Evolutionary conservation across 2,329 filamentous ascomycete genomes (phyloP), one percentile per base, ranked within the genome.

Genomic region (Didymella sp.): DNA sequence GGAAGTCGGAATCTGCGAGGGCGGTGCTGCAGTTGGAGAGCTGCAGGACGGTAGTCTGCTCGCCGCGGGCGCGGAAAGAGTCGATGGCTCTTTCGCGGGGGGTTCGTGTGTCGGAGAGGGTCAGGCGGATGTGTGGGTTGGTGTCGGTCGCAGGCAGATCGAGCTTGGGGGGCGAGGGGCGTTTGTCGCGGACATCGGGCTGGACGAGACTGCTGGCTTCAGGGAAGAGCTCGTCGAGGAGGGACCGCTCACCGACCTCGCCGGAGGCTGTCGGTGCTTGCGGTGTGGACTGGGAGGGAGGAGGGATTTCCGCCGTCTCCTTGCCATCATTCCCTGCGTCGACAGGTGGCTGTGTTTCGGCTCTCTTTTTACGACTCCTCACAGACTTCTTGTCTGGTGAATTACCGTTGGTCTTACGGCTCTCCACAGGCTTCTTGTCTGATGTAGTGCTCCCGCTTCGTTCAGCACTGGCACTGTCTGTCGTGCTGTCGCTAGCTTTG

Each of bases 1-100:
- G 82, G 75, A 94, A 93, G 76, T 94, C 90, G 62, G 83, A 84
- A 64, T 88, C 84, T 19, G 80, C 79, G 40, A 93, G 80, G 19
- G 84, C 65, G 15, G 64, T 74, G 56, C 72, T 75, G 58, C 72
- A 74, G 35, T 85, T 83, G 19, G 79, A 79, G 33, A 92, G 76
- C 38, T 87, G 79, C 37, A 93, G 79, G 66, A 79, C 73, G 1
- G 75, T 75, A 6, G 74, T 67, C 5, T 70, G 55, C 55, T 77
- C 67, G 35, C 66, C 61, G 28, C 64, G 53, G 7, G 56, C 60
- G 40, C 67, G 60, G 30, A 74, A 67, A 2, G 61, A 64, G 47
- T 68, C 60, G n/a, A 65, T 51, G 15, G 54, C 24, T 31, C 52
- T 57, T 13, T 57, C 43, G 30, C 44, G 49, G 24, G 33, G 38